Evolutionary conservation across 768 basidiomycete species (phyloP).

Genomic region (Russula dissimulans): DNA sequence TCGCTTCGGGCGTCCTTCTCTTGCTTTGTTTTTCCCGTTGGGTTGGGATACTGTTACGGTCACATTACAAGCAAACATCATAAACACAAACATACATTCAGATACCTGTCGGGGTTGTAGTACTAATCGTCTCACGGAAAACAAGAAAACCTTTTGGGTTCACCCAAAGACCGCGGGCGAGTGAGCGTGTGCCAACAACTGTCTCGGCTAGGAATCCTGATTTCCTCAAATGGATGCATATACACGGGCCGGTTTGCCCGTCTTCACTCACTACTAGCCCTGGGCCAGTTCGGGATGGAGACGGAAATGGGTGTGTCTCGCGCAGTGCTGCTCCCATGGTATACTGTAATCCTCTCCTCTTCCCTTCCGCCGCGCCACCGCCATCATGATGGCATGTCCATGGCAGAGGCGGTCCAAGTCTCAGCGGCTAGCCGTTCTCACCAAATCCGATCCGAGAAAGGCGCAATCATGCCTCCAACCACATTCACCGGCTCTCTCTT

Average conservation of each 20-base stretch:
- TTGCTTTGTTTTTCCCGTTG: background rate
- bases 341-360: too few species aligned
- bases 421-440: too few species aligned
- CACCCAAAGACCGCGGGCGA: background rate
- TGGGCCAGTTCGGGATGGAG: too few species aligned
- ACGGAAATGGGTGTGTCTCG: too few species aligned
- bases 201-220: too few species aligned
- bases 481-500: background rate
- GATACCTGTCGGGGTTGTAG: constrained; percentile 13
- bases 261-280: too few species aligned
- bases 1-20: constrained; percentile 10
- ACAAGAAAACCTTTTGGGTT: background rate
- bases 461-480: background rate
- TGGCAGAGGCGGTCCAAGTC: background rate
- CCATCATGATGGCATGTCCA: background rate
- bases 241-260: too few species aligned
- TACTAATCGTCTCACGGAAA: constrained; percentile 6
- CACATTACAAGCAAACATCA: constrained; percentile 10
- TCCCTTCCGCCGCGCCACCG: background rate
- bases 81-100: constrained; percentile 13
- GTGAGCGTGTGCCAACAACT: too few species aligned
- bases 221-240: too few species aligned
- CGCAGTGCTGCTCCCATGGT: too few species aligned
- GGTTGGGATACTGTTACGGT: constrained; percentile 13
- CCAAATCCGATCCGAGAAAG: background rate